A percentile compares a stretch with the other conserved stretches of the same genome.
phyloP scores from a whole-genome alignment of 495 filamentous ascomycete species.

The Penicillium pulvis region DNA sequence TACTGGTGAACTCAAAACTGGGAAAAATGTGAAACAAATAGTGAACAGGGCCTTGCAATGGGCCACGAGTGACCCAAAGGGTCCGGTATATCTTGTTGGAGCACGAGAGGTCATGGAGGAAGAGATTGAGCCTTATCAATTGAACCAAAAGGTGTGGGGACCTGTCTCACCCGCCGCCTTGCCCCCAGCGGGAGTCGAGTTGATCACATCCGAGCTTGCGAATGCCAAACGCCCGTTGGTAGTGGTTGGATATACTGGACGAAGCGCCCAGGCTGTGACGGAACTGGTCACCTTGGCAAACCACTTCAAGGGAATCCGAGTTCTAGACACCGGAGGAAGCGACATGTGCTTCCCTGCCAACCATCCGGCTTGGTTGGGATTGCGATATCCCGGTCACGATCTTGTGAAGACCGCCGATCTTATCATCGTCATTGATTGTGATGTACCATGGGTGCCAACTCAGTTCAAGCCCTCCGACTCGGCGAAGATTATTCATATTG shows the following conservation, averaged over 20 bases:
- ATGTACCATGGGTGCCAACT: constrained; percentile 74
- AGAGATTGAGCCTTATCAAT: constrained; percentile 77
- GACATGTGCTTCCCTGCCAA: constrained; percentile 96
- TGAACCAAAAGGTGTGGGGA: constrained; percentile 75
- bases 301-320: constrained; percentile 74
- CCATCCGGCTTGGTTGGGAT: constrained; percentile 71
- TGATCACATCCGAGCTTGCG: constrained; percentile 70
- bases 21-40: constrained; percentile 94
- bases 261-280: constrained; percentile 67
- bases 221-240: constrained; percentile 75
- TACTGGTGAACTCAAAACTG: constrained; percentile 84
- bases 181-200: constrained; percentile 61
- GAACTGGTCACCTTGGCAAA: constrained; percentile 79
- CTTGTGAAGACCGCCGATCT: constrained; percentile 75
- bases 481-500: constrained; percentile 77
- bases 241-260: constrained; percentile 81
- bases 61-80: constrained; percentile 76
- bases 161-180: constrained; percentile 76
- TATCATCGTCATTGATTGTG: constrained; percentile 86
- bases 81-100: constrained; percentile 83
- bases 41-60: constrained; percentile 90
- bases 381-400: constrained; percentile 77
- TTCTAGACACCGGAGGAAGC: constrained; percentile 86
- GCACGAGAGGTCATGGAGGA: constrained; percentile 92
- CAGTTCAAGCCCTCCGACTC: constrained; percentile 54